Evolutionary conservation across 106 monocot genomes (phyloP).

Genomic region (Dendrobium chrysotoxum): DNA sequence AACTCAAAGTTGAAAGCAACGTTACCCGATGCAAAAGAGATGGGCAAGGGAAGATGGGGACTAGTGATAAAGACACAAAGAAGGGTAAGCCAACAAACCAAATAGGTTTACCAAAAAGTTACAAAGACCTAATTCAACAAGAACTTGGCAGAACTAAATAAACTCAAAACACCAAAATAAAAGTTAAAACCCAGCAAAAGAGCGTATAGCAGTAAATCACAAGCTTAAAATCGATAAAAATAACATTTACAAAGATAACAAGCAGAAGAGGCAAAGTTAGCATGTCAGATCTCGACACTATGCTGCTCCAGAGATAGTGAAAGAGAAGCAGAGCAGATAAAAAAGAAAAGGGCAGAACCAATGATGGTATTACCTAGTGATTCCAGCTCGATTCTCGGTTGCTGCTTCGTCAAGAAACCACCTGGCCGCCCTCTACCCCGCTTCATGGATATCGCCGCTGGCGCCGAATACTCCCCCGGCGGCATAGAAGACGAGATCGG

Average conservation of each 20-base stretch:
- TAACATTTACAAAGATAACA: background rate
- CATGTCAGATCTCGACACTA: background rate
- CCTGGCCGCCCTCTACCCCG: slow-evolving; percentile 70
- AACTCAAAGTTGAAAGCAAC: slow-evolving; percentile 2
- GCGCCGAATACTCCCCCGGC: slow-evolving; percentile 34
- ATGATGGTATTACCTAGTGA: slow-evolving; percentile 19
- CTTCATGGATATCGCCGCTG: slow-evolving; percentile 35
- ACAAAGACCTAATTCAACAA: background rate
- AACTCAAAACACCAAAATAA: background rate
- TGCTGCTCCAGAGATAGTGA: background rate
- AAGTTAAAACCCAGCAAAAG: background rate
- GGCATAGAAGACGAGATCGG: slow-evolving; percentile 68
- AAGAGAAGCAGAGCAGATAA: background rate
- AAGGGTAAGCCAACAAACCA: background rate
- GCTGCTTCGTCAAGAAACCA: slow-evolving; percentile 46
- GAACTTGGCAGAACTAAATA: background rate
- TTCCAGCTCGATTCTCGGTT: slow-evolving; percentile 32
- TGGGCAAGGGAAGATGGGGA: background rate
- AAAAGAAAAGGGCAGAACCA: background rate
- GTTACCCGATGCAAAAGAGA: background rate
- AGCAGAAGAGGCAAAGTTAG: background rate
- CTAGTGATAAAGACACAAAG: background rate
- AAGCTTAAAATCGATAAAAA: background rate
- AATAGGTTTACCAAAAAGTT: background rate
- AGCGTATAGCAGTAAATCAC: background rate